Evolutionary conservation across 2,329 filamentous ascomycete genomes (phyloP).

Genomic region (Teratosphaeria zuluensis): DNA sequence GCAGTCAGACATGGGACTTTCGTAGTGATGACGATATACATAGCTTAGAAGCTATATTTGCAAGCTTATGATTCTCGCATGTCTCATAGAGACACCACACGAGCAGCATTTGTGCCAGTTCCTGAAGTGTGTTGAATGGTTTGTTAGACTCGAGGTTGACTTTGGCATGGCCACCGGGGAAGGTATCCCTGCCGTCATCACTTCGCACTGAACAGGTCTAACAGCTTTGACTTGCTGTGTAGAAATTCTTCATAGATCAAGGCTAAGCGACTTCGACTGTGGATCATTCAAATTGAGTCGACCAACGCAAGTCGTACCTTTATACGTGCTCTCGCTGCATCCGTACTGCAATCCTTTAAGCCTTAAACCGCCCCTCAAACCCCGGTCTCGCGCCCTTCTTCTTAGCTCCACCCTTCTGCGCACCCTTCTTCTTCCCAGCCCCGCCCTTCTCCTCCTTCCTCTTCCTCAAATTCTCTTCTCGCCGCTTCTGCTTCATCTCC

Average conservation of each 20-base stretch:
- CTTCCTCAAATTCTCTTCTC: constrained; percentile 51
- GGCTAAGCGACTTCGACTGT: too few relatives aligned
- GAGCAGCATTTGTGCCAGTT: too few relatives aligned
- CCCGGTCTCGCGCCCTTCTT: constrained; percentile 50
- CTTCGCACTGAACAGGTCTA: too few relatives aligned
- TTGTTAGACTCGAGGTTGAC: too few relatives aligned
- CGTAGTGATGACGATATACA: neutral
- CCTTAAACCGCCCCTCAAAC: constrained; percentile 59
- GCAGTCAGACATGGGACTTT: neutral
- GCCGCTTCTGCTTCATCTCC: constrained; percentile 41
- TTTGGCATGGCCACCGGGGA: too few relatives aligned
- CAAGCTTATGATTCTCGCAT: too few relatives aligned
- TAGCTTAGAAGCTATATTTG: neutral
- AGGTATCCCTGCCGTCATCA: too few relatives aligned
- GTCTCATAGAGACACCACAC: too few relatives aligned
- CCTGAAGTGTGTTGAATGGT: too few relatives aligned
- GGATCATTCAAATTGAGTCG: neutral
- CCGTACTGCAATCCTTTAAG: constrained; percentile 6
- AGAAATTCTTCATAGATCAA: too few relatives aligned
- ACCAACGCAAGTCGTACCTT: neutral
- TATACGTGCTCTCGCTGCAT: neutral
- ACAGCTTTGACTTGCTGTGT: too few relatives aligned
- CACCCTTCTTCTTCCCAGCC: constrained; percentile 61
- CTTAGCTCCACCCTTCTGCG: constrained; percentile 42
- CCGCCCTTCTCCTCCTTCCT: constrained; percentile 69